Conservation (phyloP, 345 rosid genomes). For the Sisymbrium altissimum region DNA sequence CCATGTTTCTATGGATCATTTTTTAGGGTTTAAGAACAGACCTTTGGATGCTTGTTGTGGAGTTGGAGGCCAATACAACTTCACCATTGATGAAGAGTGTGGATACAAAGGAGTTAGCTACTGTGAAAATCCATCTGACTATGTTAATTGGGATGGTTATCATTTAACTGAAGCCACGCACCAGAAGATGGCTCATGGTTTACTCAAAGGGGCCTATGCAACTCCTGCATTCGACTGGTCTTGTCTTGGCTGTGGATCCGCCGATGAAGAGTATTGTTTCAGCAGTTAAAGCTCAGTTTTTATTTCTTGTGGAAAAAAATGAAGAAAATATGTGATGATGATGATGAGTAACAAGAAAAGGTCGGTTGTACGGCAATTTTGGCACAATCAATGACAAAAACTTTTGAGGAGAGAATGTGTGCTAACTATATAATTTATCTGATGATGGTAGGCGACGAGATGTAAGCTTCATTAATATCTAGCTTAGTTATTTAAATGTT, state of each 20-base stretch:
- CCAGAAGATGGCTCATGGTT: conserved; percentile 12
- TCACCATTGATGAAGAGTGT: conserved; percentile 18
- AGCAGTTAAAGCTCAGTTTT: neutral
- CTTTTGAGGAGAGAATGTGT: neutral
- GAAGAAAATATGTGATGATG: neutral
- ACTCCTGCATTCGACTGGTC: conserved; percentile 28
- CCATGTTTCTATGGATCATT: neutral
- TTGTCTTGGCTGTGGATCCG: conserved; percentile 6
- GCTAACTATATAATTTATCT: neutral
- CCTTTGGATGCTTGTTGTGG: conserved; percentile 47
- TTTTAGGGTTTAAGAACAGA: conserved; percentile 32
- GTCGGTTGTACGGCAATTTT: neutral
- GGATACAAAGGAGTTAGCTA: conserved; percentile 18
- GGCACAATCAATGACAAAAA: neutral
- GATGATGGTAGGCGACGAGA: neutral
- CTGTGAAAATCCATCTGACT: conserved; percentile 38
- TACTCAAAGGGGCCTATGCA: conserved; percentile 33
- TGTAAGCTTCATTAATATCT: neutral
- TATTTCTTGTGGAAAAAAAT: neutral
- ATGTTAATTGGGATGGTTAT: conserved; percentile 49
- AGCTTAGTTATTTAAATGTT: neutral
- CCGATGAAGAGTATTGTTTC: neutral
- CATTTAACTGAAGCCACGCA: conserved; percentile 36
- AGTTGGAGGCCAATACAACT: conserved; percentile 45
- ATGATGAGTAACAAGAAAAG: neutral